These are phyloP conservation scores for Diaporthe sp. DNA, from an alignment of 2,329 filamentous ascomycete genomes.

Conservation along the genomic window DNA sequence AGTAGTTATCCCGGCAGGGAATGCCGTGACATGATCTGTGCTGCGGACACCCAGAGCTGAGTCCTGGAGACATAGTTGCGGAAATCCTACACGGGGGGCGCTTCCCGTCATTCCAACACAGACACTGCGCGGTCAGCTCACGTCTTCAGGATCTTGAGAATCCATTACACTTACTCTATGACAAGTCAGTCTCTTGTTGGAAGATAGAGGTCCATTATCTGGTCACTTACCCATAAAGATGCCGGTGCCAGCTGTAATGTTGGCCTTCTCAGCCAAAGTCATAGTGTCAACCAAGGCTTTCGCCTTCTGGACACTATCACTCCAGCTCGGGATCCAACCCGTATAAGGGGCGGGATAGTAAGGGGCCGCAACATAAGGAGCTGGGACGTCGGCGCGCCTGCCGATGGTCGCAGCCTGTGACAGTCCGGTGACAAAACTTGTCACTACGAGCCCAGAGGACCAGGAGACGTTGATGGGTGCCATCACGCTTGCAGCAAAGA, in stretches of 20 bases:
- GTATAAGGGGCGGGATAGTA: constrained; percentile 82
- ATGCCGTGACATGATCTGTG: constrained; percentile 82
- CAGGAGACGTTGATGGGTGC: constrained; percentile 22
- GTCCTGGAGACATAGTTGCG: constrained; percentile 80
- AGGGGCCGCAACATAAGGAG: constrained; percentile 62
- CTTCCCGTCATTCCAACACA: constrained; percentile 85
- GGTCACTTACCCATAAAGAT: constrained; percentile 74
- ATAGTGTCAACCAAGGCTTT: constrained; percentile 77
- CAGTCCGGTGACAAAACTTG: constrained; percentile 38
- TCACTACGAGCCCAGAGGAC: constrained; percentile 27
- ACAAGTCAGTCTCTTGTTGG: constrained; percentile 34
- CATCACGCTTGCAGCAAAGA: constrained; percentile 32
- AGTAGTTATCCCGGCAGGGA: constrained; percentile 83
- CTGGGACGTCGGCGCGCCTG: constrained; percentile 48
- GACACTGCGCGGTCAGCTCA: constrained; percentile 55
- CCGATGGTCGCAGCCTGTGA: constrained; percentile 44
- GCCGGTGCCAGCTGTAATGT: constrained; percentile 79
- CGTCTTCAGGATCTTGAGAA: not conserved
- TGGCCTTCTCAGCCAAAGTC: constrained; percentile 86
- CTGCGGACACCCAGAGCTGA: constrained; percentile 78
- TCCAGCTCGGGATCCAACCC: constrained; percentile 79
- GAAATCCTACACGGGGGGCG: constrained; percentile 77
- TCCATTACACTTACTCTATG: constrained; percentile 44
- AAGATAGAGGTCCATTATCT: not conserved
- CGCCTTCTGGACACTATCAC: constrained; percentile 78